A percentile compares a stretch with the other conserved stretches of the same genome.
These are phyloP conservation scores for Lachancea sp. DNA, from an alignment of 805 yeast species.

Conservation along the genomic window DNA sequence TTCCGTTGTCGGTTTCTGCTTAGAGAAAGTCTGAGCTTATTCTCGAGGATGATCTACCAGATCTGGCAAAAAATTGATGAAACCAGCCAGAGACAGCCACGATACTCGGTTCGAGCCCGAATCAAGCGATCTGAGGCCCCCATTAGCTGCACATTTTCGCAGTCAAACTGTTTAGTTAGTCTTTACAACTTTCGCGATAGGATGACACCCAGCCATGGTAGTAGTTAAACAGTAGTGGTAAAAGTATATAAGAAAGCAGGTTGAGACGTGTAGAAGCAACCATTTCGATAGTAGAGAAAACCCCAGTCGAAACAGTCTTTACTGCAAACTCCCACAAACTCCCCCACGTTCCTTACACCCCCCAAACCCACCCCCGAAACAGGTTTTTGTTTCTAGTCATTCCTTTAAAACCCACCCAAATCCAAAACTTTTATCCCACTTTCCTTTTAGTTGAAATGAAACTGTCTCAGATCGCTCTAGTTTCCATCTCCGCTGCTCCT, in stretches of 20 bases:
- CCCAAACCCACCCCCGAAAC: background rate
- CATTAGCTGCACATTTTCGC: background rate
- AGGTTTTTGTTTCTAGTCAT: background rate
- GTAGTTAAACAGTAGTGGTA: no score
- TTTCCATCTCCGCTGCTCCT: constrained; percentile 19
- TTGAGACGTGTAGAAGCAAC: no score
- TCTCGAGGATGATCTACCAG: background rate
- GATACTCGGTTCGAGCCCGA: background rate
- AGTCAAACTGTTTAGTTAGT: background rate
- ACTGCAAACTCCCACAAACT: background rate
- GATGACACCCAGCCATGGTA: no score
- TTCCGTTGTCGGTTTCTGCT: background rate
- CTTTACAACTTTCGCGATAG: no score
- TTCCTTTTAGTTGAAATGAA: constrained; percentile 15
- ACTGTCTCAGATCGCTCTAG: constrained; percentile 17
- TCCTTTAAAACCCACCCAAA: background rate
- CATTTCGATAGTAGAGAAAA: no score
- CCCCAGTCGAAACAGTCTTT: no score
- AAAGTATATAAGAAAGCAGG: no score
- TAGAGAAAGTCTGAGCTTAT: background rate
- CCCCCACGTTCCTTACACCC: background rate
- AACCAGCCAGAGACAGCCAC: background rate
- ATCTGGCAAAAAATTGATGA: background rate
- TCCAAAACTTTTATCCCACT: background rate
- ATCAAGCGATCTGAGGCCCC: background rate